Base-by-base conservation (phyloP, 768 basidiomycete species). In the Dioszegia aurantiaca region DNA sequence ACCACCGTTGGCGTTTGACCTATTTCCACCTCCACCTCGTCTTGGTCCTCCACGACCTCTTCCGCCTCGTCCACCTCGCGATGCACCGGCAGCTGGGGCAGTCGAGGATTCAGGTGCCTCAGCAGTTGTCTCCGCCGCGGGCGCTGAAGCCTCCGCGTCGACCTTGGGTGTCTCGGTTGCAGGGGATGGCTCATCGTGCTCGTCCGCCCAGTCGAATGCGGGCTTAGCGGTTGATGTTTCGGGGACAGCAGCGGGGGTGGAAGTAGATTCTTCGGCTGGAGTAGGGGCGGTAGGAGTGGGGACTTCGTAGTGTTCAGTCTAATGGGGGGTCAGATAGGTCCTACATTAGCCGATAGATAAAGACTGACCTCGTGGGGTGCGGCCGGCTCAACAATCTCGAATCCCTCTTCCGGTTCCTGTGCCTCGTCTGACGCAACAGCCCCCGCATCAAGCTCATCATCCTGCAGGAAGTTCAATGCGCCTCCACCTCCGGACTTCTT, bases 381-480 rank as follows among this genome's bases (percentile, higher is more conserved):
- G 11, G 61, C 27, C 9, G 19, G 19, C 17, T 60, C 58, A 21
- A 67, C 48, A 17, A 64, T 46, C 52, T 66, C 65, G 44, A 47
- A 65, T 9, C 48, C 54, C 31, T 65, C 58, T 17, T 53, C 33
- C 28, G 16, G 4, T 12, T 46, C 44, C 8, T 39, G 36, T 48
- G 59, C 51, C 23, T 46, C 55, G 21, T 52, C 2, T 5, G 27
- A 28, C 4, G 3, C 37, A 33, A 33, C 31, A 4, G 31, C 3
- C 33, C 47, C 51, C 23, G 43, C 39, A 9, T 61, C 64, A 33
- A 72, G 41, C 60, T 72, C 70, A 58, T 69, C 68, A 17, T 67
- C 65, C 54, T 72, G 70, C 37, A 72, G 54, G 61, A 72, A 72
- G 55, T 67, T 69, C 55, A 72, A 36, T 6, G 53, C 56, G 17